Base-by-base conservation (phyloP, 1,139 yeast species). In the Debaryomycetaceae sp. region DNA sequence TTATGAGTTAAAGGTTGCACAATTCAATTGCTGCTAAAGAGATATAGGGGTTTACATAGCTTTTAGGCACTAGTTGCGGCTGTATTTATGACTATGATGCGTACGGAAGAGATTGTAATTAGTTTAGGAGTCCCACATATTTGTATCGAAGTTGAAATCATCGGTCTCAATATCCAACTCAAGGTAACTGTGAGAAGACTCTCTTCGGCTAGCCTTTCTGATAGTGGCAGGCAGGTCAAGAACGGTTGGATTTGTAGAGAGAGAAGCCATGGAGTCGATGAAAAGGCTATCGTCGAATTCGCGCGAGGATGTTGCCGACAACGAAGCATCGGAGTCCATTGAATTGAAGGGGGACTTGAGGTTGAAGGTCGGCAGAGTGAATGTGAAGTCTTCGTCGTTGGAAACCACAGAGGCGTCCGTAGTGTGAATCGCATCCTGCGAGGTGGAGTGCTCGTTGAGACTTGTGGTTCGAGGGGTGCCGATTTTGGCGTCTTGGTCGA, bases 231-330 rank as follows among this genome's bases (percentile, higher is more conserved):
- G 42, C 6, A 43, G 17, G n/a, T 46, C 51, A 6, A 46, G 36
- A 6, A 47, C 42, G 34, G 59, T 55, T 7, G 54, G 56, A 30
- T 44, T 46, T 6, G 63, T 59, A 6, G 62, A 57, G 17, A 60
- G 42, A 1, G 62, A 54, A 24, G 56, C 63, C 50, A 54, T 42
- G 4, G 63, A 59, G 34, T 55, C 58, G 42, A 53, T 58, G 46
- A 59, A 56, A 24, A 51, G 34, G 34, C 46, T 52, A 13, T 45
- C 40, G 17, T 46, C 42, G 7, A 52, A 42, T 17, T 49, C 51
- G 5, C 58, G 58, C 6, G 54, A 51, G 9, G 56, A 49, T 20
- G 38, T 38, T 8, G 45, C 43, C 3, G 24, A 35, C 6, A 38
- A 41, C 37, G 47, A 47, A 3, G 39, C 54, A 6, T 40, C 39